Evolutionary conservation across 352 stramenopile genomes (phyloP).

Genomic region (Phytophthora litchii): DNA sequence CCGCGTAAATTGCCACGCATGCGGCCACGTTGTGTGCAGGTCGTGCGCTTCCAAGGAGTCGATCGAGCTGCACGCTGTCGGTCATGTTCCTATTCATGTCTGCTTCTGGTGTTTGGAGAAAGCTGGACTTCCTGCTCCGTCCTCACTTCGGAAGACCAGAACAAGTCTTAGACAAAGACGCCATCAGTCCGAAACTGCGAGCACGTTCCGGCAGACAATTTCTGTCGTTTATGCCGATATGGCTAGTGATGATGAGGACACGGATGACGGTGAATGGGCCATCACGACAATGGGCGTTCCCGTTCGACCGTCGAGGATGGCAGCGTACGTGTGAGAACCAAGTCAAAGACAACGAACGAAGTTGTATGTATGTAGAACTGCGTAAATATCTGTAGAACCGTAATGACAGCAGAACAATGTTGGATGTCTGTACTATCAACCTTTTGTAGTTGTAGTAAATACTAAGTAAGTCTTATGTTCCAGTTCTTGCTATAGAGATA

Average conservation of each 20-base stretch:
- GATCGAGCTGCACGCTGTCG: conserved; percentile 34
- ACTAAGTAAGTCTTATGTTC: background rate
- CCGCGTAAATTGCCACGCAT: conserved; percentile 47
- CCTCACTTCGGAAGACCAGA: conserved; percentile 13
- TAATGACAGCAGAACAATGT: background rate
- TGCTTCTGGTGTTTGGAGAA: conserved; percentile 38
- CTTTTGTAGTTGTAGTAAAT: background rate
- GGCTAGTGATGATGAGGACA: conserved; percentile 21
- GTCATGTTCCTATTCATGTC: conserved; percentile 36
- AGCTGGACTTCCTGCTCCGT: conserved; percentile 26
- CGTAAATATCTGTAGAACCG: conserved; percentile 4
- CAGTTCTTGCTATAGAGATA: background rate
- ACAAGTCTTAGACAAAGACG: conserved; percentile 17
- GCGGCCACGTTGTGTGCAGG: conserved; percentile 40
- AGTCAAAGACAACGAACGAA: conserved; percentile 15
- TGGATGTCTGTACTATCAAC: background rate
- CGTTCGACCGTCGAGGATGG: conserved; percentile 19
- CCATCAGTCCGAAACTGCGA: conserved; percentile 24
- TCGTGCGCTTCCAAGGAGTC: conserved; percentile 42
- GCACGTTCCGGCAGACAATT: conserved; percentile 20
- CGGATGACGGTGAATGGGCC: conserved; percentile 31
- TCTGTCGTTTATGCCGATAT: conserved; percentile 26
- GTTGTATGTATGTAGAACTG: conserved; percentile 13
- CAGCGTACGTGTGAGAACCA: conserved; percentile 12
- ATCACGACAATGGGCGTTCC: conserved; percentile 35